Conservation (phyloP, 2,329 filamentous ascomycete species). For the Neonectria hederae region DNA sequence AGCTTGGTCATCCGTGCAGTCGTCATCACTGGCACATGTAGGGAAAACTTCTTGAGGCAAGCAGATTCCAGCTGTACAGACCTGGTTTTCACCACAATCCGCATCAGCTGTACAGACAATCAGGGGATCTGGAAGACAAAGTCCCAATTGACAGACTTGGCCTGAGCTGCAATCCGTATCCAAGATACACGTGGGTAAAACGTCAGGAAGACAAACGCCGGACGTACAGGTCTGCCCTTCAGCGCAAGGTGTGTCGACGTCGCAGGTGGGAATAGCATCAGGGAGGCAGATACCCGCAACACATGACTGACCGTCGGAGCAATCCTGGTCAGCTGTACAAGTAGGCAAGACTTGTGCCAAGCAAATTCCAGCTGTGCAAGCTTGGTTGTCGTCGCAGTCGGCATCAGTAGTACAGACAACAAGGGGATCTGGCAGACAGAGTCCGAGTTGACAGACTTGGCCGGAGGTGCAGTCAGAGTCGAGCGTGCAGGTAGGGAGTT, state of each 20-base stretch:
- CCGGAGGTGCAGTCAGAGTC: constrained; percentile 2
- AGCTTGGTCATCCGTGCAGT: not conserved
- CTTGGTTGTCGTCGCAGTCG: not conserved
- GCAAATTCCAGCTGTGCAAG: constrained; percentile 9
- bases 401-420: not conserved
- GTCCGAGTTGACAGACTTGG: no score
- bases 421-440: not conserved
- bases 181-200: not conserved
- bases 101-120: not conserved
- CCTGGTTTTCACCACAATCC: not conserved
- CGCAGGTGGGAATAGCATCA: not conserved
- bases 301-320: not conserved
- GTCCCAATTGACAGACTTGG: not conserved
- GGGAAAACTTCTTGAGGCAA: not conserved
- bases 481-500: not conserved
- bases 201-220: not conserved
- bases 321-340: constrained; percentile 4
- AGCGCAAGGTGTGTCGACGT: not conserved
- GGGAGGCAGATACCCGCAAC: constrained; percentile 8
- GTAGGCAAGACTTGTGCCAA: not conserved
- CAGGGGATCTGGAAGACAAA: not conserved
- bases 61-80: constrained; percentile 6
- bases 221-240: not conserved
- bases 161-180: not conserved
- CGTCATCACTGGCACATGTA: not conserved